phyloP scores from a whole-genome alignment of 371 early-diverging fungal species.

The Mortierella sp. region DNA sequence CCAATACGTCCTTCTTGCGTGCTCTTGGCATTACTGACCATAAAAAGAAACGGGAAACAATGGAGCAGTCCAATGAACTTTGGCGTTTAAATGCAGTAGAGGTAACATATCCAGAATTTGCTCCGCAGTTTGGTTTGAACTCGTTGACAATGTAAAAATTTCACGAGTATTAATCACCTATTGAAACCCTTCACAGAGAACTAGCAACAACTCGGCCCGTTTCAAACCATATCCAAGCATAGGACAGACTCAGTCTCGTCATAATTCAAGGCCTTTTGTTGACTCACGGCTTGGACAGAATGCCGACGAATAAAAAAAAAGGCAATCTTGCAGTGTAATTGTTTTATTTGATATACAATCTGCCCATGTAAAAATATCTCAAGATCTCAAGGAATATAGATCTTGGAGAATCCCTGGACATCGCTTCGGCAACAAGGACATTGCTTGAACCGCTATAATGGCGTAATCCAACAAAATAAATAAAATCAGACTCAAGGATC shows the following conservation, averaged over 20 bases:
- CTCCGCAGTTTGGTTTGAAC: neutral
- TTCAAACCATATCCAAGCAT: constrained; percentile 16
- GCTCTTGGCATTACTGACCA: constrained; percentile 25
- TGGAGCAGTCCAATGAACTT: constrained; percentile 10
- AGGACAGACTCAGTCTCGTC: constrained; percentile 8
- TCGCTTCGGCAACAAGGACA: constrained; percentile 59
- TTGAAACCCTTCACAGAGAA: neutral
- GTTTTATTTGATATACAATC: neutral
- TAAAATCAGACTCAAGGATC: neutral
- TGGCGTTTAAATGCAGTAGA: constrained; percentile 16
- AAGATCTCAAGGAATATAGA: constrained; percentile 41
- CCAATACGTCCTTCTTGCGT: constrained; percentile 38
- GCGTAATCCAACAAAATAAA: neutral
- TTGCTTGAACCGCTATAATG: constrained; percentile 50
- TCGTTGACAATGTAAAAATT: neutral
- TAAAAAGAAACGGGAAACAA: constrained; percentile 21
- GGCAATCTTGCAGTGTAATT: neutral
- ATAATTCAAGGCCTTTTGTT: constrained; percentile 24
- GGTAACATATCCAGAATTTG: constrained; percentile 1
- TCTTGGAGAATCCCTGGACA: constrained; percentile 56
- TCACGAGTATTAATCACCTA: neutral
- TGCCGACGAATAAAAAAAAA: constrained; percentile 3
- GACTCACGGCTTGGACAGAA: constrained; percentile 12
- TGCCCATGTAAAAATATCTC: no score
- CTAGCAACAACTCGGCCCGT: constrained; percentile 14